Conservation (phyloP, 2,329 filamentous ascomycete genomes). For the Hypoxylon sp. region DNA sequence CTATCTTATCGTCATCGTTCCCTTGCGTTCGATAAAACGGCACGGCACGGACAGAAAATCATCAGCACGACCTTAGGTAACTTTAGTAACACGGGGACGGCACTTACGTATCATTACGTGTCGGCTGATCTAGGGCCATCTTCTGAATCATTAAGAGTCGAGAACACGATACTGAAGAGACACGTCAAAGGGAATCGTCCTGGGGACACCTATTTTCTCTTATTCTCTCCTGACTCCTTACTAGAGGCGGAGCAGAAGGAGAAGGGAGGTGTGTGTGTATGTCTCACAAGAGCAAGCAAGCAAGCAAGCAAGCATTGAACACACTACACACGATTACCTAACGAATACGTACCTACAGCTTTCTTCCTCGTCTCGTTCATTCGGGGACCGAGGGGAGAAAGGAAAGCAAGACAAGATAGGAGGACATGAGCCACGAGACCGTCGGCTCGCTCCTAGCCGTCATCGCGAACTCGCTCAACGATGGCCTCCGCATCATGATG, state of each 20-base stretch:
- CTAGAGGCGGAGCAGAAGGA: constrained; percentile 30
- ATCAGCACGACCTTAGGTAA: not conserved
- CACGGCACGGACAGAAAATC: constrained; percentile 2
- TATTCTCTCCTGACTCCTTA: constrained; percentile 8
- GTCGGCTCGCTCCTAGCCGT: constrained; percentile 69
- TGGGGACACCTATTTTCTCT: constrained; percentile 1
- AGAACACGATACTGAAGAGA: not conserved
- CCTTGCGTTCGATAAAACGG: constrained; percentile 8
- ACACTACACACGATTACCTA: constrained; percentile 11
- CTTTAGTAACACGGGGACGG: constrained; percentile 4
- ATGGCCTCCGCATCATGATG: constrained; percentile 65
- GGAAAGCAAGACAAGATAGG: constrained; percentile 32
- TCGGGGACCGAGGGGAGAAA: constrained; percentile 9
- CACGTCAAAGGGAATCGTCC: not conserved
- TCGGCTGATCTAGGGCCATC: not conserved
- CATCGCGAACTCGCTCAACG: constrained; percentile 66
- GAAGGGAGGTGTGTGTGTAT: constrained; percentile 8
- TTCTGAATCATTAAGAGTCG: too few relatives aligned
- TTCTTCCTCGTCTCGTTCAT: not conserved
- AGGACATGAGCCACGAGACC: constrained; percentile 60
- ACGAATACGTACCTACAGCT: too few relatives aligned
- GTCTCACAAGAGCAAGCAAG: not conserved
- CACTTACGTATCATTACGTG: constrained; percentile 5
- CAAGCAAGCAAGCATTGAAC: too few relatives aligned
- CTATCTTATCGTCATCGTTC: constrained; percentile 4